phyloP scores from a whole-genome alignment of 78 protist genomes.

The Speleostelium caveatum region DNA sequence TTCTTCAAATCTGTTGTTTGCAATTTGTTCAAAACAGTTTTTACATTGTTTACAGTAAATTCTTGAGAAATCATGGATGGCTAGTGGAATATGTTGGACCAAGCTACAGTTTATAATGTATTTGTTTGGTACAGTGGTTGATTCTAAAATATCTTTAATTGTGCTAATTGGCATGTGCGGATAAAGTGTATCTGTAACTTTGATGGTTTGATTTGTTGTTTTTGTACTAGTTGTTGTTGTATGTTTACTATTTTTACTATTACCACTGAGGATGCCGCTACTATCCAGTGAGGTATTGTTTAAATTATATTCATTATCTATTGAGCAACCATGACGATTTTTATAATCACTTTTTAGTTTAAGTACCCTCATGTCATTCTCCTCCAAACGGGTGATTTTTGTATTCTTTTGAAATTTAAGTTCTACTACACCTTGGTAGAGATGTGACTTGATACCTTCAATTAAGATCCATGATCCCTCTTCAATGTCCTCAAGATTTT shows the following conservation, averaged over 20 bases:
- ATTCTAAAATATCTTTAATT: background rate
- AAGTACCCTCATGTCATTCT: background rate
- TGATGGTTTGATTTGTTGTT: too few species aligned
- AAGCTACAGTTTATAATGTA: slow-evolving; percentile 4
- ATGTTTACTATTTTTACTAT: too few species aligned
- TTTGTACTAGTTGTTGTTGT: too few species aligned
- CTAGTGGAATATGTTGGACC: slow-evolving; percentile 30
- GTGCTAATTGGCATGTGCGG: slow-evolving; percentile 1
- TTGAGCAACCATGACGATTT: background rate
- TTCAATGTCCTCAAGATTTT: background rate
- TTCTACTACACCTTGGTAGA: slow-evolving; percentile 4
- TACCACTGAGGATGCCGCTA: too few species aligned
- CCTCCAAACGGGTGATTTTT: background rate
- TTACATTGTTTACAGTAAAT: slow-evolving; percentile 18
- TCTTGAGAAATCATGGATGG: slow-evolving; percentile 13
- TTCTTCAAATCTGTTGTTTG: background rate
- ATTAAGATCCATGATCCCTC: background rate
- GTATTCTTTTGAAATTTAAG: slow-evolving; percentile 8
- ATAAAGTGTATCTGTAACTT: slow-evolving; percentile 21
- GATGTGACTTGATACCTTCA: background rate
- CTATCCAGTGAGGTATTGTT: too few species aligned
- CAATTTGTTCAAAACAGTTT: background rate
- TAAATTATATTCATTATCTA: background rate
- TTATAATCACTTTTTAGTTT: background rate
- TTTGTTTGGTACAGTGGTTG: slow-evolving; percentile 25